phyloP scores from a whole-genome alignment of 768 basidiomycete species.

The Suillus tomentosus region DNA sequence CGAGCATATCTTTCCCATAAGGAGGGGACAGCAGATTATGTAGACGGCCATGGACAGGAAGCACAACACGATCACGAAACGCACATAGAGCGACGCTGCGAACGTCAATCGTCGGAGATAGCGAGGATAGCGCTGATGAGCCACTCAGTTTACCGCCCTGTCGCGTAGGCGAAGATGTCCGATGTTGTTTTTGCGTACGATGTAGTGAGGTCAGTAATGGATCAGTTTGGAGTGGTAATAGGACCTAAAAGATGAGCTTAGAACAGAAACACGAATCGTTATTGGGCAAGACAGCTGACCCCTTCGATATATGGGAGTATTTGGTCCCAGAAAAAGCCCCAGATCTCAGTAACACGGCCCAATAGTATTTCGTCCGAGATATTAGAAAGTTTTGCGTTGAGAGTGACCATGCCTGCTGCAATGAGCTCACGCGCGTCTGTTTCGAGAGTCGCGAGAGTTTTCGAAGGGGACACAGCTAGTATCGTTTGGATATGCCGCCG shows the following conservation, averaged over 20 bases:
- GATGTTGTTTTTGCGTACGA: slow-evolving; percentile 59
- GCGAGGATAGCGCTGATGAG: slow-evolving; percentile 23
- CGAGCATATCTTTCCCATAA: slow-evolving; percentile 55
- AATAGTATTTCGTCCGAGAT: slow-evolving; percentile 81
- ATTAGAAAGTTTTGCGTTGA: slow-evolving; percentile 79
- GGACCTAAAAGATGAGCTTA: slow-evolving; percentile 41
- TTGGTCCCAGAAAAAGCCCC: slow-evolving; percentile 93
- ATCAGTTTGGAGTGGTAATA: slow-evolving; percentile 64
- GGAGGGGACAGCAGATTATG: slow-evolving; percentile 55
- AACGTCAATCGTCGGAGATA: slow-evolving; percentile 70
- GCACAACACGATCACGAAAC: slow-evolving; percentile 78
- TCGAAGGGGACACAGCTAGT: slow-evolving; percentile 72
- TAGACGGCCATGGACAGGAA: slow-evolving; percentile 61
- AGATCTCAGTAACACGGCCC: slow-evolving; percentile 78
- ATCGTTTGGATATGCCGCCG: slow-evolving; percentile 75
- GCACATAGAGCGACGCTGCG: slow-evolving; percentile 76
- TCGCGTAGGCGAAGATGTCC: slow-evolving; percentile 51
- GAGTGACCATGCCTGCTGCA: slow-evolving; percentile 86
- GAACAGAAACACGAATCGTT: slow-evolving; percentile 31
- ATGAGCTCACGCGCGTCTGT: slow-evolving; percentile 83
- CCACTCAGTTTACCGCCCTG: slow-evolving; percentile 47
- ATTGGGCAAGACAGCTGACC: slow-evolving; percentile 44
- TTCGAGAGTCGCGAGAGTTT: slow-evolving; percentile 72
- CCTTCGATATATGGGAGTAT: slow-evolving; percentile 88
- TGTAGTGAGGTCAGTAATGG: slow-evolving; percentile 68